A percentile compares a stretch with the other conserved stretches of the same genome.
These are phyloP conservation scores for Barnettozyma sp. DNA, from an alignment of 805 yeast species.

Conservation along the genomic window DNA sequence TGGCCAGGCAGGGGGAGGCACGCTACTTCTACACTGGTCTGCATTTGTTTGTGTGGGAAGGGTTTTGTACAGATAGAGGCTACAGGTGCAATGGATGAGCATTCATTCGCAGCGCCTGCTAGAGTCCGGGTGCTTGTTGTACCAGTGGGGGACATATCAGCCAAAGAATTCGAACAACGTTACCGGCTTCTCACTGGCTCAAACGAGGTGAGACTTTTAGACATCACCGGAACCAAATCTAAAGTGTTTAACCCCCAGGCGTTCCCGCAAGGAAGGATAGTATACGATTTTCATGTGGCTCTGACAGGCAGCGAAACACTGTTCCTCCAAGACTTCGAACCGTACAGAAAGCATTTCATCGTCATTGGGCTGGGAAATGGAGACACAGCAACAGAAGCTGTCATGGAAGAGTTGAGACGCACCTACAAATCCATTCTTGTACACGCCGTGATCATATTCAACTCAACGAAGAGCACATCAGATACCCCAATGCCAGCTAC, in stretches of 20 bases:
- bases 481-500: too few species aligned
- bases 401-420: slow-evolving; percentile 36
- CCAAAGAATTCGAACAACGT: slow-evolving; percentile 33
- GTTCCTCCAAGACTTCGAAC: slow-evolving; percentile 82
- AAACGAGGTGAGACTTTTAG: slow-evolving; percentile 64
- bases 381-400: slow-evolving; percentile 19
- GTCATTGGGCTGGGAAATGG: slow-evolving; percentile 41
- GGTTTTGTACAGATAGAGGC: too few species aligned
- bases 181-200: slow-evolving; percentile 39
- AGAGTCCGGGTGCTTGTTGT: slow-evolving; percentile 59
- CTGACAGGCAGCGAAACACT: slow-evolving; percentile 49
- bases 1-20: too few species aligned
- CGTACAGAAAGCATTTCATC: slow-evolving; percentile 70
- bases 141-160: slow-evolving; percentile 50
- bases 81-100: slow-evolving; percentile 29
- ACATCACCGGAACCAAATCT: slow-evolving; percentile 60
- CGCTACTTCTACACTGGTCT: too few species aligned
- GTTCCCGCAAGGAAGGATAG: slow-evolving; percentile 69
- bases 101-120: slow-evolving; percentile 56
- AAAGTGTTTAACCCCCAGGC: slow-evolving; percentile 73
- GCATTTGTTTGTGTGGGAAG: too few species aligned
- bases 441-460: slow-evolving; percentile 51
- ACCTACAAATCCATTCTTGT: slow-evolving; percentile 46
- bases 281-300: slow-evolving; percentile 46
- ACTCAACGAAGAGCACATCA: not conserved